A percentile compares a stretch with the other conserved stretches of the same genome.
These are phyloP conservation scores for Aethionema arabicum DNA, from an alignment of 345 rosid genomes.

Conservation along the genomic window DNA sequence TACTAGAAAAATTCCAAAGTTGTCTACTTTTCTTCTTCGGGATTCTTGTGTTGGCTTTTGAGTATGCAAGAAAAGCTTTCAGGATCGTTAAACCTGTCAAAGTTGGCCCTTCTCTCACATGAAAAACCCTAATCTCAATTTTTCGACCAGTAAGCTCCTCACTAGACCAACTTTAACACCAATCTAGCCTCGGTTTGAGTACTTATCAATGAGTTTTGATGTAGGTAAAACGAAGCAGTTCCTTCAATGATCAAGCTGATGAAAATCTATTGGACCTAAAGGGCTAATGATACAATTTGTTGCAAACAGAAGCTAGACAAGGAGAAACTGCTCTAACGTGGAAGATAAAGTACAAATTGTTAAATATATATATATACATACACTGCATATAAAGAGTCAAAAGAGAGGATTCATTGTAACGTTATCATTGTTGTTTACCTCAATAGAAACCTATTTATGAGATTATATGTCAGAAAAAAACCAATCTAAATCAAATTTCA, in stretches of 20 bases:
- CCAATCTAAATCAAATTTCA: neutral
- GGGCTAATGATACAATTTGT: conserved; percentile 4
- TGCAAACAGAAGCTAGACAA: conserved; percentile 27
- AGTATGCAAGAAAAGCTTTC: conserved; percentile 49
- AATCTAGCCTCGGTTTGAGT: neutral
- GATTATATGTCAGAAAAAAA: conserved; percentile 11
- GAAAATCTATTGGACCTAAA: neutral
- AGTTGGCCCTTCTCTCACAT: conserved; percentile 55
- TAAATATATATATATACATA: neutral
- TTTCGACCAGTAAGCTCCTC: conserved; percentile 41
- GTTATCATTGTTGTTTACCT: conserved; percentile 7
- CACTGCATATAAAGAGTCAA: too few relatives aligned
- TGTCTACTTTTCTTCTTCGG: conserved; percentile 56
- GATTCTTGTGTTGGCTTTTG: conserved; percentile 53
- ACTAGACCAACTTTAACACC: neutral
- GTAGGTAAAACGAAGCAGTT: conserved; percentile 9
- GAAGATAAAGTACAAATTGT: conserved; percentile 32
- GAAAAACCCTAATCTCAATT: conserved; percentile 21
- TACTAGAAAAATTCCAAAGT: conserved; percentile 45
- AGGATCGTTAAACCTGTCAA: conserved; percentile 56
- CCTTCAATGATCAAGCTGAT: conserved; percentile 28
- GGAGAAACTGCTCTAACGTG: conserved; percentile 12
- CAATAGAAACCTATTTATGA: neutral
- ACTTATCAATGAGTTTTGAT: neutral
- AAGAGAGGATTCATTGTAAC: conserved; percentile 12